These are phyloP conservation scores for Jacaranda copaia DNA, from an alignment of 257 asterid genomes.

Conservation along the genomic window DNA sequence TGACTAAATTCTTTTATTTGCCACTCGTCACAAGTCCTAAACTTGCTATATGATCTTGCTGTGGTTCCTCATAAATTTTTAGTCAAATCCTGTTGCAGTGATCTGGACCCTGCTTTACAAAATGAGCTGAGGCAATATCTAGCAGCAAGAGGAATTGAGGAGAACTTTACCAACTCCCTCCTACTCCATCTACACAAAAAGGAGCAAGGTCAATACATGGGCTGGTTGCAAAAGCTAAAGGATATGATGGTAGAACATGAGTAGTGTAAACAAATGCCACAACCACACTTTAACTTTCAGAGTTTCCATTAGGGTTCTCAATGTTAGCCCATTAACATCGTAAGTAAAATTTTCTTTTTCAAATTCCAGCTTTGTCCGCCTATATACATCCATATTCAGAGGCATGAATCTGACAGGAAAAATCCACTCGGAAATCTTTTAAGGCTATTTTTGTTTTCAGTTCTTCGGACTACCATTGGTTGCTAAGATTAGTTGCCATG, in stretches of 20 bases:
- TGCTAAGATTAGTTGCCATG: no score
- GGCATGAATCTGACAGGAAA: conserved; percentile 5
- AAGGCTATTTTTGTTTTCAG: no score
- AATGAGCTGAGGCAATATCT: conserved; percentile 72
- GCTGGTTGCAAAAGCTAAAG: conserved; percentile 80
- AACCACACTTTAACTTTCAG: conserved; percentile 20
- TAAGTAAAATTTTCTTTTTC: neutral
- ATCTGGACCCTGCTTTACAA: conserved; percentile 67
- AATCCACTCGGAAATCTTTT: conserved; percentile 18
- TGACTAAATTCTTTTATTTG: no score
- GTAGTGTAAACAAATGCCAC: conserved; percentile 21
- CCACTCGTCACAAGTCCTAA: no score
- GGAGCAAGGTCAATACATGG: conserved; percentile 79
- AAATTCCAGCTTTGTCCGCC: conserved; percentile 14
- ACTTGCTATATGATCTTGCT: neutral
- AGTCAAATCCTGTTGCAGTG: conserved; percentile 50
- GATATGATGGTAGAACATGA: conserved; percentile 43
- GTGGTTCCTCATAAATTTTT: conserved; percentile 1
- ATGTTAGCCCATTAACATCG: neutral
- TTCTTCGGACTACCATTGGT: no score
- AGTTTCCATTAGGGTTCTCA: conserved; percentile 9
- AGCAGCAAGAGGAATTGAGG: conserved; percentile 69
- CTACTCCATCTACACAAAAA: conserved; percentile 72
- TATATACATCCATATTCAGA: conserved; percentile 16
- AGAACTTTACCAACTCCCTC: conserved; percentile 63